phyloP scores from a whole-genome alignment of 225 moss, liverwort and hornwort genomes.

The Physcomitrium patens region DNA sequence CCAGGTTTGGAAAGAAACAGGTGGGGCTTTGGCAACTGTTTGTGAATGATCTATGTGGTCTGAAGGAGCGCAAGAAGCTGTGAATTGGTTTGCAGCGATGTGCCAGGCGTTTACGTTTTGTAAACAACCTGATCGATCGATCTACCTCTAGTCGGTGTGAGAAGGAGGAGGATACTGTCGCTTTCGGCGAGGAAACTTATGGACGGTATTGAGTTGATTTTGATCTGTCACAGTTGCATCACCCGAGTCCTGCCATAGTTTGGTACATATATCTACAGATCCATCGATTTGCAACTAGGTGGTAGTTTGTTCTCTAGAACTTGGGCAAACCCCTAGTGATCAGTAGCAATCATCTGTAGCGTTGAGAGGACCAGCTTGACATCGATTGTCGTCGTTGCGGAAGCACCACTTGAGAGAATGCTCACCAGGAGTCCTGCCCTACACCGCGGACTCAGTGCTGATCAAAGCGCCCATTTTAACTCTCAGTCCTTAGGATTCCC shows the following conservation, averaged over 20 bases:
- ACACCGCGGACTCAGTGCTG: constrained; percentile 18
- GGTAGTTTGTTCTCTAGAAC: background rate
- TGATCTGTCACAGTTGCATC: constrained; percentile 61
- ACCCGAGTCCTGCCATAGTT: constrained; percentile 33
- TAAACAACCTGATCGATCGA: background rate
- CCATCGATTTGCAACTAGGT: too few relatives aligned
- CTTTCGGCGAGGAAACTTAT: constrained; percentile 40
- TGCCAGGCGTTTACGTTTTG: background rate
- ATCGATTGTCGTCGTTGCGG: background rate
- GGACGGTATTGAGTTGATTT: constrained; percentile 53
- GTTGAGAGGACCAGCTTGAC: background rate
- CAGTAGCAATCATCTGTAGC: background rate
- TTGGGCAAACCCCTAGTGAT: background rate
- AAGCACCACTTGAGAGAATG: constrained; percentile 38
- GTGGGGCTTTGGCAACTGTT: too few relatives aligned
- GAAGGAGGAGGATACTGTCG: constrained; percentile 7
- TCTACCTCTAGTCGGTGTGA: too few relatives aligned
- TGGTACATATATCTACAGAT: too few relatives aligned
- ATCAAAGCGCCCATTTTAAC: constrained; percentile 11
- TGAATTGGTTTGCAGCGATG: background rate
- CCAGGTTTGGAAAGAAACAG: too few relatives aligned
- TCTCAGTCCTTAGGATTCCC: constrained; percentile 27
- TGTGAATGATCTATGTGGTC: too few relatives aligned
- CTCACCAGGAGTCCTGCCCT: constrained; percentile 37
- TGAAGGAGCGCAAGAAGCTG: too few relatives aligned